These are phyloP conservation scores for Suhomyces kilbournensis DNA, from an alignment of 805 yeast species.

Conservation along the genomic window DNA sequence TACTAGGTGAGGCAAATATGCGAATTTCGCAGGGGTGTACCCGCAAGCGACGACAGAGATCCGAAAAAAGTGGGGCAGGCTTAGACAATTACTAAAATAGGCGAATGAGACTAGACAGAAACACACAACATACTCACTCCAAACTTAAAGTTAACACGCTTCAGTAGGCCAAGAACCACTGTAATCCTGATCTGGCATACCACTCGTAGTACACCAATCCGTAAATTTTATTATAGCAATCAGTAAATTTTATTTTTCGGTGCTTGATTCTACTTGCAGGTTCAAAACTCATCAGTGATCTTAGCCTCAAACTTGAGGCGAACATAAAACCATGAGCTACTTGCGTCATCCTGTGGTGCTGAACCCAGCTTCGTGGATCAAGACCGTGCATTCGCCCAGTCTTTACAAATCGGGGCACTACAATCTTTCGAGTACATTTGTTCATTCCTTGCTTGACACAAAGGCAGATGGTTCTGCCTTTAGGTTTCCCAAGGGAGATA, in stretches of 20 bases:
- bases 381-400: conserved; percentile 7
- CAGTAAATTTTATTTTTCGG: background rate
- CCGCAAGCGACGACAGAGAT: background rate
- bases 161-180: background rate
- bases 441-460: conserved; percentile 21
- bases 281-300: background rate
- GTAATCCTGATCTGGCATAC: background rate
- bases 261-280: background rate
- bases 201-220: background rate
- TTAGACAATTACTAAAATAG: background rate
- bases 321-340: conserved; percentile 2
- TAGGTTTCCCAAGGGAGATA: conserved; percentile 28
- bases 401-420: conserved; percentile 1
- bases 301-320: background rate
- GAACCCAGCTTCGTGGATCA: conserved; percentile 30
- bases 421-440: conserved; percentile 25
- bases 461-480: conserved; percentile 20
- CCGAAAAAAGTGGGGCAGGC: background rate
- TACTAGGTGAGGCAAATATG: background rate
- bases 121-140: background rate
- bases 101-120: background rate
- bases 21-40: background rate
- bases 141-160: background rate
- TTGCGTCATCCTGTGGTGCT: conserved; percentile 29
- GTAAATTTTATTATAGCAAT: background rate